Conservation (phyloP, 2,329 filamentous ascomycete genomes). For the Mollisia scopiformis region DNA sequence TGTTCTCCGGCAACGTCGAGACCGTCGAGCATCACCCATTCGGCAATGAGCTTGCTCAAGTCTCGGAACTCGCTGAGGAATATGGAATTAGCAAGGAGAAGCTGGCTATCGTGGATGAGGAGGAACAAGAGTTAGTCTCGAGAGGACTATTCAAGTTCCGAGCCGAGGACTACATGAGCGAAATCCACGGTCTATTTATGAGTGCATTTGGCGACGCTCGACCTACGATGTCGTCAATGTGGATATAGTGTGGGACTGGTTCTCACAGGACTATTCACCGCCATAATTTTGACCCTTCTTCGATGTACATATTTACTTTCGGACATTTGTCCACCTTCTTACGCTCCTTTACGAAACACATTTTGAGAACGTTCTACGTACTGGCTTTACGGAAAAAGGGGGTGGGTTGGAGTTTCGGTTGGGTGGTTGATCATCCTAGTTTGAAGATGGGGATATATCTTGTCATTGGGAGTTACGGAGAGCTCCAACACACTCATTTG, state of each 20-base stretch:
- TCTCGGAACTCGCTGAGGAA: conserved; percentile 92
- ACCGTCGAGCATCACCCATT: conserved; percentile 66
- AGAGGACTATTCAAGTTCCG: conserved; percentile 74
- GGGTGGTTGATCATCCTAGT: not conserved
- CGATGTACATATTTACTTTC: conserved; percentile 29
- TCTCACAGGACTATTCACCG: conserved; percentile 10
- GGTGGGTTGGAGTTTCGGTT: conserved; percentile 21
- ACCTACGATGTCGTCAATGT: conserved; percentile 30
- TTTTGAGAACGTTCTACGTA: conserved; percentile 19
- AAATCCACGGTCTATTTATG: conserved; percentile 67
- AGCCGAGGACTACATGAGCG: conserved; percentile 81
- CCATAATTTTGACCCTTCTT: conserved; percentile 13
- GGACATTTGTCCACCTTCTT: conserved; percentile 28
- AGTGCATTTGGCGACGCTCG: conserved; percentile 32
- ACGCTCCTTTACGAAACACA: conserved; percentile 29
- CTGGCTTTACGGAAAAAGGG: conserved; percentile 22
- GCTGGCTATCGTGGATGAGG: conserved; percentile 68
- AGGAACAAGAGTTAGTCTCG: conserved; percentile 69
- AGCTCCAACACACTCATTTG: conserved; percentile 17
- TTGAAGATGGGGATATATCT: conserved; percentile 1
- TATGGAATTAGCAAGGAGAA: conserved; percentile 63
- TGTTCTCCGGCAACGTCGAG: conserved; percentile 34
- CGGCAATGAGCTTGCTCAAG: conserved; percentile 85
- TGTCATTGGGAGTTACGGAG: not conserved
- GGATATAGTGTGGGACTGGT: conserved; percentile 34